These are phyloP conservation scores for Datura wrightii DNA, from an alignment of 257 asterid genomes.

Conservation along the genomic window DNA sequence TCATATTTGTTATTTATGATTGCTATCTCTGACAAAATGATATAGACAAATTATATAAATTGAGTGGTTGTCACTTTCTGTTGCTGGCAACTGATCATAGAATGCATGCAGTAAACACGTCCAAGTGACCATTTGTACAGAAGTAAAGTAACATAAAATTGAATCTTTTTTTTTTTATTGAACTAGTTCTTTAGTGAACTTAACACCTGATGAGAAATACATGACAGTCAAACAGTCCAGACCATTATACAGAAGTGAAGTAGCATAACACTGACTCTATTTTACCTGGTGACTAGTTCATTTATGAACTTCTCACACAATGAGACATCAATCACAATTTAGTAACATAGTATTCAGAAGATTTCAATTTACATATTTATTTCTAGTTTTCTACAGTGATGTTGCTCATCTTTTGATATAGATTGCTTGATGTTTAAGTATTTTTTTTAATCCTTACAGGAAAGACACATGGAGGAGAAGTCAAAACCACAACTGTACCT, in stretches of 20 bases:
- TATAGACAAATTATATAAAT: not conserved
- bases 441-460: not conserved
- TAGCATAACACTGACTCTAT: not conserved
- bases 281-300: not conserved
- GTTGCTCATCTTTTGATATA: not conserved
- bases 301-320: not conserved
- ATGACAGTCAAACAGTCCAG: not conserved
- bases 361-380: not conserved
- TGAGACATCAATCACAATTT: not conserved
- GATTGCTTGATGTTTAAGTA: not conserved
- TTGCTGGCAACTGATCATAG: not conserved
- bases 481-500: too few species aligned
- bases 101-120: not conserved
- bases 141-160: not conserved
- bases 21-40: not conserved
- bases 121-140: not conserved
- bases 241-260: not conserved
- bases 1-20: not conserved
- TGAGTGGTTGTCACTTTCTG: not conserved
- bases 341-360: not conserved
- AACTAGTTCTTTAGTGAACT: not conserved
- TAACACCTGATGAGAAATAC: not conserved
- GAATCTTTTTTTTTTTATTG: not conserved
- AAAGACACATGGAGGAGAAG: too few species aligned
- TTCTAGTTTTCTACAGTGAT: not conserved